Evolutionary conservation across 805 yeast genomes (phyloP).

Genomic region (Starmerella scarabaei): DNA sequence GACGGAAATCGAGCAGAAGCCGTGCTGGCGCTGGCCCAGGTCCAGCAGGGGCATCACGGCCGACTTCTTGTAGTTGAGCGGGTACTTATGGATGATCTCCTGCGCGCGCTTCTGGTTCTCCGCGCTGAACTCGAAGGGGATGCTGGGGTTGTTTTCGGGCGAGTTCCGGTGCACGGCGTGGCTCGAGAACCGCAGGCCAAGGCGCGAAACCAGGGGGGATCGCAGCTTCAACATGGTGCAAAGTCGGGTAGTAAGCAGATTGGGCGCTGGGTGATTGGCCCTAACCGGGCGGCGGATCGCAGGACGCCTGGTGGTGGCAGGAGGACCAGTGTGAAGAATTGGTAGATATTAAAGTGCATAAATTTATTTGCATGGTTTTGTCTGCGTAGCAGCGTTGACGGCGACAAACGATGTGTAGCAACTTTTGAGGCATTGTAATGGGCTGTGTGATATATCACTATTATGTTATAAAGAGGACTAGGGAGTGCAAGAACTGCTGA

Average conservation of each 20-base stretch:
- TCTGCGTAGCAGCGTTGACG: too few species aligned
- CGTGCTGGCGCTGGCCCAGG: conserved; percentile 75
- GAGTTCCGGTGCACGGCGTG: conserved; percentile 55
- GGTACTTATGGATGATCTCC: conserved; percentile 64
- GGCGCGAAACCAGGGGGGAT: not conserved
- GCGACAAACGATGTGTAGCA: too few species aligned
- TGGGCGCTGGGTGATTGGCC: not conserved
- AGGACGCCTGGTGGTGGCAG: too few species aligned
- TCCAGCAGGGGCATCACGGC: conserved; percentile 82
- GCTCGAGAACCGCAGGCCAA: conserved; percentile 8
- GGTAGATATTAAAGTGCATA: too few species aligned
- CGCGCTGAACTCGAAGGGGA: conserved; percentile 58
- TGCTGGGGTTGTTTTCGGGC: conserved; percentile 48
- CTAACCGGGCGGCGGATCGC: too few species aligned
- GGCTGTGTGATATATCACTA: too few species aligned
- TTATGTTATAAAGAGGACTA: too few species aligned
- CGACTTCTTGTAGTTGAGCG: conserved; percentile 73
- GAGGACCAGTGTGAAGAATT: too few species aligned
- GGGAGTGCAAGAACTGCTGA: too few species aligned
- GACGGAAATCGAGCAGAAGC: conserved; percentile 73
- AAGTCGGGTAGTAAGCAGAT: not conserved
- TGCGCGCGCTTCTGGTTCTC: conserved; percentile 59
- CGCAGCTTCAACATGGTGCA: not conserved
- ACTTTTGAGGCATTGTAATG: too few species aligned
- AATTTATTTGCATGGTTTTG: too few species aligned